phyloP scores from a whole-genome alignment of 139 green algal species.

The Deuterostichococcus epilithicus region DNA sequence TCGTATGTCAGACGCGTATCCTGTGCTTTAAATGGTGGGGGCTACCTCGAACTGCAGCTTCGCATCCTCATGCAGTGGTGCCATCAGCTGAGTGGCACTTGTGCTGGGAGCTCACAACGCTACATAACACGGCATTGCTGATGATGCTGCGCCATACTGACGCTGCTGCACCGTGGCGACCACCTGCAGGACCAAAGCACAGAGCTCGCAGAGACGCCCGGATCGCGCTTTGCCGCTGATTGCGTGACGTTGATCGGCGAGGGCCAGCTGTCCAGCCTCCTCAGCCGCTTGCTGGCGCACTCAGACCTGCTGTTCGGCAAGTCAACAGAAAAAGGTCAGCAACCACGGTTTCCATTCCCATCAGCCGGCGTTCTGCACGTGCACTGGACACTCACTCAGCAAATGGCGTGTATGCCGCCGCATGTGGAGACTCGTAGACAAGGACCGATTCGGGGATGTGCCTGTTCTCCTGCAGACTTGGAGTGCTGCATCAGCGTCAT shows the following conservation, averaged over 20 bases:
- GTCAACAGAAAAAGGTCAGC: constrained; percentile 28
- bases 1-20: neutral
- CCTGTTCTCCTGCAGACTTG: constrained; percentile 20
- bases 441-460: neutral
- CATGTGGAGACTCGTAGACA: no score
- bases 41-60: no score
- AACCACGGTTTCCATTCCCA: neutral
- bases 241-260: constrained; percentile 26
- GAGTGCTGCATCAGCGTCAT: constrained; percentile 50
- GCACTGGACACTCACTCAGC: no score
- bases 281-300: constrained; percentile 31
- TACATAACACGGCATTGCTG: neutral
- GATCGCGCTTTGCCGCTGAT: constrained; percentile 25
- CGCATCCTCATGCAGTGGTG: neutral
- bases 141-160: no score
- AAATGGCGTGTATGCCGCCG: no score
- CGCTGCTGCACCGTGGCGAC: neutral
- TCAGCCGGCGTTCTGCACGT: no score
- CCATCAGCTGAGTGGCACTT: neutral
- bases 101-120: neutral
- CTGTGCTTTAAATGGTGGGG: constrained; percentile 3
- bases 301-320: constrained; percentile 37
- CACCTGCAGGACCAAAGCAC: constrained; percentile 10
- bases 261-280: constrained; percentile 27
- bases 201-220: constrained; percentile 20